Evolutionary conservation across 129 eudicot species (phyloP).

Genomic region (Glebionis coronaria): DNA sequence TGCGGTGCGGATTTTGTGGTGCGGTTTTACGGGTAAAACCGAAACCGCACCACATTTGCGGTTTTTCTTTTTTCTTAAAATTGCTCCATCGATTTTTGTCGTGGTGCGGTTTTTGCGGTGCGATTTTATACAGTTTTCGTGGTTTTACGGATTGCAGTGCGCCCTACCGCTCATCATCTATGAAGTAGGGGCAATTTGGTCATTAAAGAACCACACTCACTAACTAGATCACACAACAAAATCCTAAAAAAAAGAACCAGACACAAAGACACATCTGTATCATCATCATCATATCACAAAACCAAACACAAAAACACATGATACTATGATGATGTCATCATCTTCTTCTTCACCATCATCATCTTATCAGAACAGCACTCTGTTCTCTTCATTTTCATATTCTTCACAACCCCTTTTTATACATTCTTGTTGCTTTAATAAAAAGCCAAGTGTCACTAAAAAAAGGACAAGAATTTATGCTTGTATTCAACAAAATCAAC

Average conservation of each 20-base stretch:
- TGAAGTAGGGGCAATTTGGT: constrained; percentile 34
- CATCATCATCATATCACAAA: neutral
- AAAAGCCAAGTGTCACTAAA: constrained; percentile 34
- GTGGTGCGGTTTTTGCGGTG: no score
- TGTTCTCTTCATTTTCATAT: constrained; percentile 26
- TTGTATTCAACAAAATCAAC: constrained; percentile 34
- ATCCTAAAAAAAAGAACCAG: constrained; percentile 9
- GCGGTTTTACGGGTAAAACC: no score
- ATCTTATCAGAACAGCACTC: constrained; percentile 6
- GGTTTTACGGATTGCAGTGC: no score
- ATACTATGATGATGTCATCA: constrained; percentile 21
- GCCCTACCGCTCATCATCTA: no score
- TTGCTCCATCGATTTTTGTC: no score
- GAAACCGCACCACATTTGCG: no score
- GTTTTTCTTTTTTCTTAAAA: no score
- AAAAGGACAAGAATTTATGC: constrained; percentile 40
- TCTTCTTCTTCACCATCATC: constrained; percentile 37
- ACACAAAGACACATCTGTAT: constrained; percentile 3
- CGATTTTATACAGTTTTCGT: no score
- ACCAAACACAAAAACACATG: constrained; percentile 2
- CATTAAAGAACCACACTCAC: constrained; percentile 10
- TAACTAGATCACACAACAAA: constrained; percentile 7
- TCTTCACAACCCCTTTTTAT: constrained; percentile 36
- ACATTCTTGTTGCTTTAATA: constrained; percentile 26
- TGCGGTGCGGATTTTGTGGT: no score